Conservation (phyloP, 1,139 yeast species). For the Candida glucosophila region DNA sequence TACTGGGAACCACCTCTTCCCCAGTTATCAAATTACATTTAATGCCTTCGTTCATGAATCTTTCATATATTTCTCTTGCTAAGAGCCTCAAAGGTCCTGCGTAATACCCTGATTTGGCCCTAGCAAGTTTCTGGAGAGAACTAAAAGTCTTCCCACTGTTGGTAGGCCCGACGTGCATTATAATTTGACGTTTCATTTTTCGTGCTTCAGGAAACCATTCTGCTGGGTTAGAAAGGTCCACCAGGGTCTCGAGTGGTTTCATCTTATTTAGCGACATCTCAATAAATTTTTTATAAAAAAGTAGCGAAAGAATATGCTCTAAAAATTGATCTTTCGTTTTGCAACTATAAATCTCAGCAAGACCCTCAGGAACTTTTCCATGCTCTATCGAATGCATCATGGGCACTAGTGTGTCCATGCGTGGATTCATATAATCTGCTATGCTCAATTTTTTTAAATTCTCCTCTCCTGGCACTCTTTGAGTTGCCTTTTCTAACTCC, state of each 20-base stretch:
- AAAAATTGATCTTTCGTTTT: conserved; percentile 13
- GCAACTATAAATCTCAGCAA: conserved; percentile 11
- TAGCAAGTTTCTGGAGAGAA: conserved; percentile 61
- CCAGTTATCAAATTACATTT: conserved; percentile 87
- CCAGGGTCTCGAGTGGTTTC: conserved; percentile 9
- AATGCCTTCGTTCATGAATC: conserved; percentile 56
- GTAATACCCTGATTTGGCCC: conserved; percentile 75
- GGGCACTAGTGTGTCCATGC: conserved; percentile 11
- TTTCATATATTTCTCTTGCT: conserved; percentile 86
- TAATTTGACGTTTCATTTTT: conserved; percentile 64
- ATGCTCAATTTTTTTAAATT: conserved; percentile 31
- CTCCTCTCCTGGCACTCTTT: not conserved
- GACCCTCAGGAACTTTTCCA: conserved; percentile 12
- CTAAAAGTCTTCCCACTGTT: conserved; percentile 93
- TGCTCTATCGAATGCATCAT: conserved; percentile 13
- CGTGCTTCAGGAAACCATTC: conserved; percentile 90
- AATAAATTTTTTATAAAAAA: conserved; percentile 16
- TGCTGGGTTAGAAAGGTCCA: conserved; percentile 62
- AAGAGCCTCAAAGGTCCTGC: conserved; percentile 90
- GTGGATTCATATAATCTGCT: conserved; percentile 25
- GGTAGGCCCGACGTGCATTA: conserved; percentile 95
- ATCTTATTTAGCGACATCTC: conserved; percentile 10
- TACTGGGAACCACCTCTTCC: conserved; percentile 73
- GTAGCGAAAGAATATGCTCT: conserved; percentile 12
- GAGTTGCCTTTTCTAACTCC: conserved; percentile 1